Evolutionary conservation across 2,329 filamentous ascomycete genomes (phyloP).

Genomic region (Colletotrichum coccodes): DNA sequence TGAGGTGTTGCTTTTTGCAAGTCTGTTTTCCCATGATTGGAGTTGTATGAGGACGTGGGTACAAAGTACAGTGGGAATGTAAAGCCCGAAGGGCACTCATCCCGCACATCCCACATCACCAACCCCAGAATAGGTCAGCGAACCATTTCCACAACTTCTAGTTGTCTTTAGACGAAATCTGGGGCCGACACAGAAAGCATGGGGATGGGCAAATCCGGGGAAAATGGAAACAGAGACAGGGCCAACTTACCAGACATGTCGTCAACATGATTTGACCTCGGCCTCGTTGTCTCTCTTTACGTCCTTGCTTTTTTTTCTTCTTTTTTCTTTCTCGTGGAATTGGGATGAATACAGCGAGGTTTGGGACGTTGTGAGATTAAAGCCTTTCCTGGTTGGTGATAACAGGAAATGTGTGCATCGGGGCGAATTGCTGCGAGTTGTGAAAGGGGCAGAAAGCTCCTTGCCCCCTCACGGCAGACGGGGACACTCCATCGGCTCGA

Average conservation of each 20-base stretch:
- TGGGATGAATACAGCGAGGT: not conserved
- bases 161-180: slow-evolving; percentile 1
- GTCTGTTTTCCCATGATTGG: not conserved
- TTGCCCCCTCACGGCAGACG: not conserved
- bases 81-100: not conserved
- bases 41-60: not conserved
- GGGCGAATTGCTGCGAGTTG: not conserved
- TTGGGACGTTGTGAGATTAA: not conserved
- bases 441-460: slow-evolving; percentile 9
- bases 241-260: slow-evolving; percentile 20
- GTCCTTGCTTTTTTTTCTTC: not conserved
- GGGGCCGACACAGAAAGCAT: not conserved
- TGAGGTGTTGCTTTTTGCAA: slow-evolving; percentile 24
- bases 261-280: slow-evolving; percentile 23
- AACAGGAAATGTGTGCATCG: slow-evolving; percentile 16
- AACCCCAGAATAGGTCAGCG: not conserved
- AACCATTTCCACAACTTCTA: not conserved
- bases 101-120: not conserved
- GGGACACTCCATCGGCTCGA: not conserved
- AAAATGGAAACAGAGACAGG: not conserved
- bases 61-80: not conserved
- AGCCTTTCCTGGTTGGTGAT: slow-evolving; percentile 16
- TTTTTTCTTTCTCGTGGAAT: slow-evolving; percentile 2
- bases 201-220: slow-evolving; percentile 9
- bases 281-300: not conserved